Evolutionary conservation across 371 early-diverging fungal genomes (phyloP).

Genomic region (Saksenaea vasiformis): DNA sequence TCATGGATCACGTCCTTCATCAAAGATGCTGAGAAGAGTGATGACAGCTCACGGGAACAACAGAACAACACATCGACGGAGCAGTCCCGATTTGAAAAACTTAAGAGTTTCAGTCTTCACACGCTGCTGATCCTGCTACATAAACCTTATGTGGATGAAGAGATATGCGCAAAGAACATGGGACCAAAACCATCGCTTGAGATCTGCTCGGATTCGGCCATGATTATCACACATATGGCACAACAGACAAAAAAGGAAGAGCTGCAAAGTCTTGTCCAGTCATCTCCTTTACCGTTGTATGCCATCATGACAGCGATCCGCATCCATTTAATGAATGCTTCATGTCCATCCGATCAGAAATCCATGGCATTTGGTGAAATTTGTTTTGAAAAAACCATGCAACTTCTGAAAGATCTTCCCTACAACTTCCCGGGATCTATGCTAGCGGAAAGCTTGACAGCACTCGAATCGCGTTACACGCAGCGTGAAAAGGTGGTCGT

Average conservation of each 20-base stretch:
- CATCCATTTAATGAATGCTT: constrained; percentile 47
- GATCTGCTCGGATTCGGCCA: constrained; percentile 40
- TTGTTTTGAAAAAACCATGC: constrained; percentile 14
- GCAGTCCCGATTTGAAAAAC: constrained; percentile 15
- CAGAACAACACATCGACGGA: background rate
- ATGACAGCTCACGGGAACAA: background rate
- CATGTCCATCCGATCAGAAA: constrained; percentile 20
- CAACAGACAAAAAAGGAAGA: constrained; percentile 20
- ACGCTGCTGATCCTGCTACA: constrained; percentile 41
- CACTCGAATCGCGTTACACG: constrained; percentile 1
- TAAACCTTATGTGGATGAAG: constrained; percentile 42
- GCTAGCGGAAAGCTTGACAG: constrained; percentile 5
- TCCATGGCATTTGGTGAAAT: constrained; percentile 22
- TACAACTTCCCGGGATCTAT: background rate
- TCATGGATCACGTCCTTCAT: constrained; percentile 26
- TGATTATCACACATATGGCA: constrained; percentile 37
- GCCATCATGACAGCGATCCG: constrained; percentile 40
- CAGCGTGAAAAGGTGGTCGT: constrained; percentile 6
- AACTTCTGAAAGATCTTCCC: background rate
- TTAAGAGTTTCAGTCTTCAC: constrained; percentile 17
- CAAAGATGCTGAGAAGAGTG: constrained; percentile 8
- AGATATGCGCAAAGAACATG: background rate
- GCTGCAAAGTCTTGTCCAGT: constrained; percentile 36
- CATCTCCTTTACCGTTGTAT: constrained; percentile 34
- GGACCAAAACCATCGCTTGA: constrained; percentile 29